Percentiles rank a stretch among this genome's conserved stretches.
These are phyloP conservation scores for Schizonepeta tenuifolia DNA, from an alignment of 257 asterid genomes.

Conservation along the genomic window DNA sequence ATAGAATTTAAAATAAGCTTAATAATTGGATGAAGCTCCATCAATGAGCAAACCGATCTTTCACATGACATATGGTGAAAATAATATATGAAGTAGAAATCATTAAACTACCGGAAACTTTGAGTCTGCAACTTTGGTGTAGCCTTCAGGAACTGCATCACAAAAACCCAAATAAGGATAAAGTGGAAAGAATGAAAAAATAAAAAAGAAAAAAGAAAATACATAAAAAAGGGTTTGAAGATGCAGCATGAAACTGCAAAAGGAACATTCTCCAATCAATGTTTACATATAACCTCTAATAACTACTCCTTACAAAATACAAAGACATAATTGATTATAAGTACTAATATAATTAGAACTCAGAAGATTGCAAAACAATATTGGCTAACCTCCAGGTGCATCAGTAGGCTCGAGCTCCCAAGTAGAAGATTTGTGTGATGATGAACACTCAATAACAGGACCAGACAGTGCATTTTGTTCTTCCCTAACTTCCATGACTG, in stretches of 20 bases:
- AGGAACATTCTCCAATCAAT: constrained; percentile 5
- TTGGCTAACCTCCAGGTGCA: constrained; percentile 84
- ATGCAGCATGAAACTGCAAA: constrained; percentile 16
- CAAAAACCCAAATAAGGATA: constrained; percentile 28
- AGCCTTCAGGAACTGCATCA: constrained; percentile 81
- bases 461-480: constrained; percentile 49
- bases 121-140: constrained; percentile 75
- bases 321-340: constrained; percentile 21
- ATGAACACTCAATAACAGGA: constrained; percentile 53
- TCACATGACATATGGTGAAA: constrained; percentile 17
- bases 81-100: constrained; percentile 22
- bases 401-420: constrained; percentile 69
- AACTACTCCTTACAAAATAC: constrained; percentile 8
- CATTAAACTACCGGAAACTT: constrained; percentile 70
- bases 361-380: constrained; percentile 17
- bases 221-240: constrained; percentile 15
- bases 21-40: constrained; percentile 25
- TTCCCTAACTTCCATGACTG: constrained; percentile 45
- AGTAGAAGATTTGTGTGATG: constrained; percentile 48
- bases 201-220: neutral
- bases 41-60: constrained; percentile 20
- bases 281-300: neutral
- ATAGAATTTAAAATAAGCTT: constrained; percentile 1
- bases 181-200: constrained; percentile 12
- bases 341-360: constrained; percentile 2